Base-by-base conservation (phyloP, 2,329 filamentous ascomycete genomes). In the Metarhizium sp. region DNA sequence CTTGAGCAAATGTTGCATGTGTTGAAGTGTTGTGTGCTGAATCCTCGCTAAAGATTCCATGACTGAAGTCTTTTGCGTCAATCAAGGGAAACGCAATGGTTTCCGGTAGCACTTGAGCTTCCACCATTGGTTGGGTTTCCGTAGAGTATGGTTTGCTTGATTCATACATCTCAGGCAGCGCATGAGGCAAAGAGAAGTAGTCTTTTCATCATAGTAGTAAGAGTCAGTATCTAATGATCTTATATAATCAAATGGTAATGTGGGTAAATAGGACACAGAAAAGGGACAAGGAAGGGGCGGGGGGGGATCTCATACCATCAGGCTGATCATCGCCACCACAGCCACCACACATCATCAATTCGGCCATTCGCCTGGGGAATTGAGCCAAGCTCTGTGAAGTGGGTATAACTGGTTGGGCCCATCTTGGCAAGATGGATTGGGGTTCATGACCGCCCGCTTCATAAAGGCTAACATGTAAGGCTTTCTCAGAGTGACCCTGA, bases 131-230 rank as follows among this genome's bases (percentile, higher is more conserved):
- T n/a, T 52, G 38, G 30, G 51, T 55, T 42, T 57, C 53, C 8
- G 53, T 36, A 34, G 40, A 55, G 50, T 73, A 74, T 8, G 70
- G 65, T 25, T 63, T 61, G 38, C 62, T 66, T 11, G 65, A 56
- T 7, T 62, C 67, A 57, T 69, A 67, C 34, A 63, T 61, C n/a
- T 59, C 59, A 4, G 62, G 49, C 13, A 60, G 59, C 30, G 63
- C 54, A 42, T 60, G 59, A 5, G 63, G 61, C 29, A 73, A 57
- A 25, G 65, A 59, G 54, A 70, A 65, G 54, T 74, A 74, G 16
- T 66, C 72, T 73, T 51, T 13, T 25, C 11, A 57, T 25, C 55
- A 49, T 16, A 32, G 16, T 34, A 20, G 11, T 48, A 18, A 42
- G 14, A 38, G 16, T 6, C n/a, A 51, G 29, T 29, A 29, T n/a